A percentile compares a stretch with the other conserved stretches of the same genome.
These are phyloP conservation scores for Carallia pectinifolia DNA, from an alignment of 345 rosid genomes.

Conservation along the genomic window DNA sequence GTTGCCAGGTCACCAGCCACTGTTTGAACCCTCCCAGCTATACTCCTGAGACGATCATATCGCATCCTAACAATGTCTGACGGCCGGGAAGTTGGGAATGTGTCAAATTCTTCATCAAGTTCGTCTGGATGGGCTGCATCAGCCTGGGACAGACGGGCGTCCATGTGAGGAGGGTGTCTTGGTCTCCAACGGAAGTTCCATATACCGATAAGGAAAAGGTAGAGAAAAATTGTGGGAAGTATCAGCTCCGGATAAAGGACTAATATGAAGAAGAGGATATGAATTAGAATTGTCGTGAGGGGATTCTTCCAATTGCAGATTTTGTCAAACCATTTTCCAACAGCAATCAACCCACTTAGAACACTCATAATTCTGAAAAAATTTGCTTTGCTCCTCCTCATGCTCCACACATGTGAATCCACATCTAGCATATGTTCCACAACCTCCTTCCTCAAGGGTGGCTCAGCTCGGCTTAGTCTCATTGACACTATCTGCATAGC, in stretches of 20 bases:
- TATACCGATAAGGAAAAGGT: slow-evolving; percentile 28
- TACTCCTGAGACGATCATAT: slow-evolving; percentile 32
- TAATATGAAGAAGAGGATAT: slow-evolving; percentile 28
- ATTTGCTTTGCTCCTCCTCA: slow-evolving; percentile 37
- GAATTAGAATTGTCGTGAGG: slow-evolving; percentile 30
- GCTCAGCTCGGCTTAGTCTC: slow-evolving; percentile 31
- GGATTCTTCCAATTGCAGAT: slow-evolving; percentile 37
- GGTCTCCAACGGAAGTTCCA: slow-evolving; percentile 34
- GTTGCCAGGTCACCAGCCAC: slow-evolving; percentile 33
- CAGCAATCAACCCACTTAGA: slow-evolving; percentile 21
- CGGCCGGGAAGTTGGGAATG: slow-evolving; percentile 27
- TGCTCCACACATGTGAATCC: slow-evolving; percentile 37
- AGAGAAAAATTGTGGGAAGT: slow-evolving; percentile 31
- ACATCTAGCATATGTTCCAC: slow-evolving; percentile 36
- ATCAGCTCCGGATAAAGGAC: slow-evolving; percentile 32
- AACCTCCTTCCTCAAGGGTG: slow-evolving; percentile 29
- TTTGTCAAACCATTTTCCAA: slow-evolving; percentile 35
- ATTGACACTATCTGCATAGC: slow-evolving; percentile 31
- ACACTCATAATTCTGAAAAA: slow-evolving; percentile 33
- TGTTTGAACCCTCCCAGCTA: slow-evolving; percentile 32
- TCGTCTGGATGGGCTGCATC: slow-evolving; percentile 31
- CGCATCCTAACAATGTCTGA: slow-evolving; percentile 27
- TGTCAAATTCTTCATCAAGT: slow-evolving; percentile 30
- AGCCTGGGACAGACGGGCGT: slow-evolving; percentile 27
- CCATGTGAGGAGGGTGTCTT: slow-evolving; percentile 32